These are phyloP conservation scores for Teunomyces kruisii DNA, from an alignment of 805 yeast genomes.

Conservation along the genomic window DNA sequence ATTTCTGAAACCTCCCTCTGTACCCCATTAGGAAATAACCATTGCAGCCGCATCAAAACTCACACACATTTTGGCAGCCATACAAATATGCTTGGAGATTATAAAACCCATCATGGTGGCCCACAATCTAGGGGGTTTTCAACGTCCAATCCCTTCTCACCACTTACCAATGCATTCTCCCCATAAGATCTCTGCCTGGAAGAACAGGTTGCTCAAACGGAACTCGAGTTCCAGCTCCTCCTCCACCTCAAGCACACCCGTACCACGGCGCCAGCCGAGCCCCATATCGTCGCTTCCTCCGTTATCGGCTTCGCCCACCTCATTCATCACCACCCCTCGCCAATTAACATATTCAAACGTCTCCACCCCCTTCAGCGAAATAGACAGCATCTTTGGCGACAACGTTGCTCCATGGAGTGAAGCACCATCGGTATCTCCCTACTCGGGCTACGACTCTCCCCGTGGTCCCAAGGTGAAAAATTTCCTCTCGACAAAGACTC, in stretches of 20 bases:
- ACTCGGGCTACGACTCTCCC: neutral
- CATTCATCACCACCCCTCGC: neutral
- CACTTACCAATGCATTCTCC: slow-evolving; percentile 3
- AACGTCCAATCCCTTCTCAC: no score
- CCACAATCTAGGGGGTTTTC: neutral
- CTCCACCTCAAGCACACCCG: neutral
- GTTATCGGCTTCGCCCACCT: neutral
- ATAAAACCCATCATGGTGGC: neutral
- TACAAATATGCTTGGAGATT: neutral
- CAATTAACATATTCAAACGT: neutral
- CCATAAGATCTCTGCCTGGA: neutral
- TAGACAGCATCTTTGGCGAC: neutral
- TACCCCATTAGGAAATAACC: neutral
- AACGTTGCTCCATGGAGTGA: neutral
- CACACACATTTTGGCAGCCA: neutral
- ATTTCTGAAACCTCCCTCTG: neutral
- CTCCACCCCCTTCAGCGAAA: slow-evolving; percentile 2
- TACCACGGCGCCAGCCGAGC: neutral
- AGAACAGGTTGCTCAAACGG: neutral
- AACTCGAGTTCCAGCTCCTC: neutral
- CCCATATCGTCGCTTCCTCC: slow-evolving; percentile 1
- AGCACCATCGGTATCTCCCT: neutral
- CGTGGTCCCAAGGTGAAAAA: slow-evolving; percentile 27
- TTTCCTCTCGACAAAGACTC: slow-evolving; percentile 18
- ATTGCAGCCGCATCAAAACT: neutral